phyloP scores from a whole-genome alignment of 2,329 filamentous ascomycete species.

The Passalora sequoiae region DNA sequence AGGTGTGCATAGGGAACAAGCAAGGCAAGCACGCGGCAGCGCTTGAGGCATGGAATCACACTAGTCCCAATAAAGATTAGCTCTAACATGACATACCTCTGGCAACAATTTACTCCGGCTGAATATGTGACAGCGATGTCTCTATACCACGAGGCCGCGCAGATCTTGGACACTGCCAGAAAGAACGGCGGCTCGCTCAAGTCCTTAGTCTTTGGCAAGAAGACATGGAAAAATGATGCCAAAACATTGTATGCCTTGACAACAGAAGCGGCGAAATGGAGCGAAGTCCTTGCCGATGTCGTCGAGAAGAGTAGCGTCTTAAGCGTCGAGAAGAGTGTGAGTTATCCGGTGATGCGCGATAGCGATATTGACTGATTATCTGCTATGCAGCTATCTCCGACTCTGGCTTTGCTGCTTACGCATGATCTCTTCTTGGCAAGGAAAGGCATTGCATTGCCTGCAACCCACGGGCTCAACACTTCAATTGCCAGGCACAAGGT shows the following conservation, averaged over 20 bases:
- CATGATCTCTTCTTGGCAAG: slow-evolving; percentile 84
- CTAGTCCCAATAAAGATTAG: too few species aligned
- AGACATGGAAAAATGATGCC: slow-evolving; percentile 68
- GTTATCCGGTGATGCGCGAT: slow-evolving; percentile 10
- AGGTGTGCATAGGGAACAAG: too few species aligned
- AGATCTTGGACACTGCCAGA: slow-evolving; percentile 60
- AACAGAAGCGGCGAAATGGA: slow-evolving; percentile 87
- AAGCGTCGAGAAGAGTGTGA: slow-evolving; percentile 76
- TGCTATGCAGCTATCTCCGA: slow-evolving; percentile 69
- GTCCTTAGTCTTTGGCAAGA: slow-evolving; percentile 72
- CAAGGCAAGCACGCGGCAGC: too few species aligned
- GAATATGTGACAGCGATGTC: slow-evolving; percentile 66
- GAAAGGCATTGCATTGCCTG: slow-evolving; percentile 73
- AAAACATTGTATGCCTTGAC: slow-evolving; percentile 84
- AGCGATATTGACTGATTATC: slow-evolving; percentile 4
- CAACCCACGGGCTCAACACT: slow-evolving; percentile 69
- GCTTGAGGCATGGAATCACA: too few species aligned
- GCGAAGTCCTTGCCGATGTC: slow-evolving; percentile 77
- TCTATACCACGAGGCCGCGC: slow-evolving; percentile 86
- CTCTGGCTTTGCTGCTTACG: slow-evolving; percentile 72
- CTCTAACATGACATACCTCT: too few species aligned
- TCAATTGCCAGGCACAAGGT: slow-evolving; percentile 76
- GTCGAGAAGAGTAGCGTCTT: slow-evolving; percentile 75
- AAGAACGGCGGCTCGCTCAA: slow-evolving; percentile 79
- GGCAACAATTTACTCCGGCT: too few species aligned